Base-by-base conservation (phyloP, 352 stramenopile species). In the Phytophthora ohioensis region DNA sequence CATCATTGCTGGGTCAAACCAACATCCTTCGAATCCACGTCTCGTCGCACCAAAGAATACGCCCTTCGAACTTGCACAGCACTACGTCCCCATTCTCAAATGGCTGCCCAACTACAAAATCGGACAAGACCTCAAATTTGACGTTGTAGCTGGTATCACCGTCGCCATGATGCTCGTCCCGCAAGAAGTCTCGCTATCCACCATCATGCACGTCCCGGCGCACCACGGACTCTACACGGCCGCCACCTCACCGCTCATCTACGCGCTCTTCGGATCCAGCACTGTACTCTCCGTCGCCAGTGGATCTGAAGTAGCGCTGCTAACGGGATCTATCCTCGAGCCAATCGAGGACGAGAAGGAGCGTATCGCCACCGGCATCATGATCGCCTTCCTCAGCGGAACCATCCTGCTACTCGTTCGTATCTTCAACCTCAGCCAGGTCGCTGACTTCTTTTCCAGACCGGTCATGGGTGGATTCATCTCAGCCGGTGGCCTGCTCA, bases 381-480 rank as follows among this genome's bases (percentile, higher is more conserved):
- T 85, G 51, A 64, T 84, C 13, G 57, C 79, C 31, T 95, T 98
- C 66, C 68, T 96, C 55, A 88, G 87, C n/a, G 91, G 90, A 21
- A 34, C 84, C 55, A 86, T 90, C 67, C 81, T 97, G 49, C 66
- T 97, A 34, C 59, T 85, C 31, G 77, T 97, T 54, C 83, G 91
- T 31, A 32, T 96, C 15, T 65, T 96, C 10, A 79, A 86, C 17
- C 79, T 97, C 52, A 91, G 91, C 27, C 90, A 95, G 43, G 73
- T 98, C 46, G 89, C 88, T 30, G 90, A 91, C 54, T 97, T 98
- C 69, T 86, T 97, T 58, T 93, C 85, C 1, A 84, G 95, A 56
- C 88, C 91, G 2, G 91, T 98, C 57, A 85, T 97, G 67, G 90
- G 86, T 2, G 92, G 92, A 47, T 98, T 98, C 74, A 55, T 94